A percentile compares a stretch with the other conserved stretches of the same genome.
Conservation (phyloP, 2,329 filamentous ascomycete species). For the Colletotrichum nymphaeae region DNA sequence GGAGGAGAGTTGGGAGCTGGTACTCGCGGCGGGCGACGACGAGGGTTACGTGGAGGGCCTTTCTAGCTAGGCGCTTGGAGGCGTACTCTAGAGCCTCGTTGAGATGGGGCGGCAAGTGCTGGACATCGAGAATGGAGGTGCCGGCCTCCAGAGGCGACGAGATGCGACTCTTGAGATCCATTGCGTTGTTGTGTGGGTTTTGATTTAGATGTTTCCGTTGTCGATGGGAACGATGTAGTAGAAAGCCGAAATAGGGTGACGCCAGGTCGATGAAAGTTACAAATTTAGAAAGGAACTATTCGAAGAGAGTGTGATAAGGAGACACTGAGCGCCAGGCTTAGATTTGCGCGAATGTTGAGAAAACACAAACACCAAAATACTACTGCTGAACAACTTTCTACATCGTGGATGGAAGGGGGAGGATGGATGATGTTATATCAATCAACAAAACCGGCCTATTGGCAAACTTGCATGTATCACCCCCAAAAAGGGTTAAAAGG, state of each 20-base stretch:
- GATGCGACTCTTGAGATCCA: constrained; percentile 67
- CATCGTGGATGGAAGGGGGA: background rate
- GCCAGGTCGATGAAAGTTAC: constrained; percentile 13
- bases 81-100: constrained; percentile 68
- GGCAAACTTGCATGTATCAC: background rate
- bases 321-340: constrained; percentile 30
- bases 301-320: background rate
- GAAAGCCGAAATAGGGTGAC: background rate
- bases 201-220: constrained; percentile 16
- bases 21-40: constrained; percentile 68
- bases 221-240: background rate
- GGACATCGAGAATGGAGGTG: constrained; percentile 66
- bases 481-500: background rate
- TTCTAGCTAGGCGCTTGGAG: constrained; percentile 66
- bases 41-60: constrained; percentile 67
- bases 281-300: background rate
- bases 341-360: constrained; percentile 12
- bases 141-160: constrained; percentile 74
- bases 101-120: constrained; percentile 67
- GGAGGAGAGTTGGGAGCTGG: constrained; percentile 58
- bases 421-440: constrained; percentile 19
- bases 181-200: constrained; percentile 42
- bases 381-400: constrained; percentile 21
- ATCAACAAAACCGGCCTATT: background rate
- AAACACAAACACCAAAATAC: constrained; percentile 7